Percentiles rank a stretch among this genome's conserved stretches.
Evolutionary conservation across 2,329 filamentous ascomycete species (phyloP).

Genomic region (Knufia petricola): DNA sequence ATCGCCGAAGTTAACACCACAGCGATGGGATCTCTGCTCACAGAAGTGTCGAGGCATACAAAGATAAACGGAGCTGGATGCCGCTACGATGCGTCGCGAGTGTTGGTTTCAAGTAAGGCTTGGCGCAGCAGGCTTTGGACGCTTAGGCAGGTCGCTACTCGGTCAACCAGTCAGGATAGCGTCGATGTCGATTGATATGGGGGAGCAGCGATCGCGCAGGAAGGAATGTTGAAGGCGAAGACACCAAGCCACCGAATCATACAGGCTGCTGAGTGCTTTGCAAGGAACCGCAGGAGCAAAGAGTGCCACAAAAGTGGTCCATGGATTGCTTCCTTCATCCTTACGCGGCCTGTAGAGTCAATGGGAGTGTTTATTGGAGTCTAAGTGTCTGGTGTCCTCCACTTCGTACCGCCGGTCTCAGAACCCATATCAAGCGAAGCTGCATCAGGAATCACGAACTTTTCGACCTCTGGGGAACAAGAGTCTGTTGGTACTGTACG

Average conservation of each 20-base stretch:
- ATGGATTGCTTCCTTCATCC: not conserved
- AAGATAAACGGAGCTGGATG: conserved; percentile 1
- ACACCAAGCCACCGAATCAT: not conserved
- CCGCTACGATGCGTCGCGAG: not conserved
- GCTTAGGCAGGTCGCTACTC: not conserved
- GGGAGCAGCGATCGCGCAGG: not conserved
- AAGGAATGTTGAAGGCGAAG: not conserved
- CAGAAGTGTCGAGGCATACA: not conserved
- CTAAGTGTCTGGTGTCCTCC: too few species aligned
- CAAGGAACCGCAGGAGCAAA: not conserved
- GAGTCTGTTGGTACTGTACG: too few species aligned
- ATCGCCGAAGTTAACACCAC: too few species aligned
- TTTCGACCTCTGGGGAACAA: too few species aligned
- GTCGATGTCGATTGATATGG: not conserved
- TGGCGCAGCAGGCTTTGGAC: not conserved
- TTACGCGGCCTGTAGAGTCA: not conserved
- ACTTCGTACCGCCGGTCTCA: too few species aligned
- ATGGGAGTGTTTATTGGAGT: not conserved
- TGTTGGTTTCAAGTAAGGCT: not conserved
- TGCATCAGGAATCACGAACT: too few species aligned
- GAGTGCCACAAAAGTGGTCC: not conserved
- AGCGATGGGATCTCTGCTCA: not conserved
- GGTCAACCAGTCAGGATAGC: not conserved
- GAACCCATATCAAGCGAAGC: too few species aligned
- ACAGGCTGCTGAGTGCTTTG: not conserved